Conservation (phyloP, 345 rosid genomes). For the Fremontodendron californicum region DNA sequence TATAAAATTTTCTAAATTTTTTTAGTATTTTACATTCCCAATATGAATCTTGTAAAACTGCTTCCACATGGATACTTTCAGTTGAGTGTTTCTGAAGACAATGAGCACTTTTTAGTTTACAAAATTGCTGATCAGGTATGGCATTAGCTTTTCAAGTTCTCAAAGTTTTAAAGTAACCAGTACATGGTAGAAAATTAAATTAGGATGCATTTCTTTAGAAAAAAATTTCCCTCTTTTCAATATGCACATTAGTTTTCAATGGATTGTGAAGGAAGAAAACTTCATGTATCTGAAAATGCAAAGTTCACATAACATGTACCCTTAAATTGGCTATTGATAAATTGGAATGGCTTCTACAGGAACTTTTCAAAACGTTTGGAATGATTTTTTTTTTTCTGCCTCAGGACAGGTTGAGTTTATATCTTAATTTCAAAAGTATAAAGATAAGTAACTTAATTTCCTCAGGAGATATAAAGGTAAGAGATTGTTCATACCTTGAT, state of each 20-base stretch:
- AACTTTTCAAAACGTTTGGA: too few species aligned
- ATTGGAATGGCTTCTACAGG: too few species aligned
- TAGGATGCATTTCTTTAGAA: neutral
- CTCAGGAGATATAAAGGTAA: neutral
- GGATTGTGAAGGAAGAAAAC: neutral
- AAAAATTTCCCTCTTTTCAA: neutral
- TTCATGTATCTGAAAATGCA: too few species aligned
- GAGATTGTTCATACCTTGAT: slow-evolving; percentile 39
- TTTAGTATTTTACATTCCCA: neutral
- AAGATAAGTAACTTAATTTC: neutral
- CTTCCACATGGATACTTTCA: neutral
- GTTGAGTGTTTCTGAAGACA: neutral
- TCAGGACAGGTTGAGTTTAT: neutral
- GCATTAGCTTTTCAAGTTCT: neutral
- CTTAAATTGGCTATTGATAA: too few species aligned
- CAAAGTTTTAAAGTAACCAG: neutral
- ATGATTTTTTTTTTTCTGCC: too few species aligned
- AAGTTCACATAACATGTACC: too few species aligned
- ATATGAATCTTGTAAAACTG: neutral
- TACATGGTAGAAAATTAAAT: neutral
- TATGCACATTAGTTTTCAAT: neutral
- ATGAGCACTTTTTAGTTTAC: neutral
- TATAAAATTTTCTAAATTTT: neutral
- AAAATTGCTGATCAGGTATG: neutral
- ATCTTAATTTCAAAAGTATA: neutral